These are phyloP conservation scores for Paragyromitra xinjiangensis DNA, from an alignment of 495 filamentous ascomycete species.

Conservation along the genomic window DNA sequence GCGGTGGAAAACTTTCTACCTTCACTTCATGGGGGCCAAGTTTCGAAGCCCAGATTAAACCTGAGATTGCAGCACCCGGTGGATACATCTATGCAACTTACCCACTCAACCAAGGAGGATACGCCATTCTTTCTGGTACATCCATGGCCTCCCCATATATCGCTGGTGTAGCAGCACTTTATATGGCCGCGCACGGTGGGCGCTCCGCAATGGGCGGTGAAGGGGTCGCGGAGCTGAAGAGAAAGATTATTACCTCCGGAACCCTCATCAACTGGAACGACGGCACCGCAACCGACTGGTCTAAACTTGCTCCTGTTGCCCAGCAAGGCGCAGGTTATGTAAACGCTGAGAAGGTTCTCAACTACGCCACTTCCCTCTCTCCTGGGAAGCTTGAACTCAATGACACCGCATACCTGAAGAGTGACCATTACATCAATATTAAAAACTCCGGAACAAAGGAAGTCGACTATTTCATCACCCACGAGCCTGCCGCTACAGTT, in stretches of 20 bases:
- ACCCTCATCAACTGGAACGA: constrained; percentile 63
- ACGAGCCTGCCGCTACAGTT: constrained; percentile 54
- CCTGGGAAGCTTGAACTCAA: constrained; percentile 68
- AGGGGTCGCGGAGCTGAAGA: constrained; percentile 59
- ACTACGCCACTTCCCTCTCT: constrained; percentile 64
- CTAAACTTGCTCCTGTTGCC: constrained; percentile 64
- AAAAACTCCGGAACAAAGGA: constrained; percentile 63
- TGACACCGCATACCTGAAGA: constrained; percentile 65
- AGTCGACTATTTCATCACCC: constrained; percentile 63
- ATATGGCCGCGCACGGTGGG: constrained; percentile 62
- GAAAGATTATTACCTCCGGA: constrained; percentile 59
- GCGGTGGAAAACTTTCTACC: constrained; percentile 62
- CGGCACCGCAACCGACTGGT: constrained; percentile 58
- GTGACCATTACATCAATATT: constrained; percentile 63
- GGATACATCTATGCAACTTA: constrained; percentile 68
- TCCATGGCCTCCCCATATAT: constrained; percentile 68
- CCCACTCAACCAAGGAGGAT: constrained; percentile 62
- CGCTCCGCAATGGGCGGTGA: constrained; percentile 59
- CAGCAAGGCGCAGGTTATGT: constrained; percentile 69
- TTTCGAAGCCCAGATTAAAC: constrained; percentile 66
- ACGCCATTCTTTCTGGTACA: constrained; percentile 63
- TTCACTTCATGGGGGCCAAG: constrained; percentile 69
- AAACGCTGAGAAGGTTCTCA: constrained; percentile 67
- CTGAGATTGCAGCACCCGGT: constrained; percentile 65
- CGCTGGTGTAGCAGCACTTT: constrained; percentile 66